These are phyloP conservation scores for Phoma sp. DNA, from an alignment of 2,329 filamentous ascomycete species.

Conservation along the genomic window DNA sequence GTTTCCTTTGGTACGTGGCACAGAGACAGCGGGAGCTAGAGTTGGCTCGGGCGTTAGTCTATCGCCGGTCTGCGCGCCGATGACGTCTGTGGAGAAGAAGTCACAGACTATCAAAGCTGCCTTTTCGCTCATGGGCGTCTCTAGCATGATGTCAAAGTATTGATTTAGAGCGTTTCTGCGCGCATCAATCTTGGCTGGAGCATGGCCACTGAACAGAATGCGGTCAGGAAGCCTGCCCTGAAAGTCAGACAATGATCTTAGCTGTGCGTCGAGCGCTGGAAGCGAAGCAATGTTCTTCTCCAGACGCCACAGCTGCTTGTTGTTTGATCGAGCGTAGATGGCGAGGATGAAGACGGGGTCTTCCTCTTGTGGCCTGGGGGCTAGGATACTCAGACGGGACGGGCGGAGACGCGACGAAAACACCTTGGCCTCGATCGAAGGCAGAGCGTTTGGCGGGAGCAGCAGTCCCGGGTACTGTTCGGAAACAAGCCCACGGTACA, in stretches of 20 bases:
- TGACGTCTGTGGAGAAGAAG: slow-evolving; percentile 76
- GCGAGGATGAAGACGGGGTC: slow-evolving; percentile 94
- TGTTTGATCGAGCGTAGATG: slow-evolving; percentile 76
- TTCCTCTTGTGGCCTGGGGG: slow-evolving; percentile 80
- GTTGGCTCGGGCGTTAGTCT: slow-evolving; percentile 63
- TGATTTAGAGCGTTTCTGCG: slow-evolving; percentile 79
- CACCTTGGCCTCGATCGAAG: slow-evolving; percentile 83
- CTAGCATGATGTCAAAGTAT: slow-evolving; percentile 85
- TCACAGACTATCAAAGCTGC: slow-evolving; percentile 83
- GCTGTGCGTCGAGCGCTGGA: slow-evolving; percentile 77
- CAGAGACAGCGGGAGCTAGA: slow-evolving; percentile 52
- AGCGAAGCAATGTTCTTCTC: slow-evolving; percentile 90
- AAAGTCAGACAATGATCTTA: slow-evolving; percentile 77
- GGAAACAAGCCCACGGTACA: slow-evolving; percentile 79
- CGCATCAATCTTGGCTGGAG: slow-evolving; percentile 90
- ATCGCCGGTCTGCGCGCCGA: slow-evolving; percentile 62
- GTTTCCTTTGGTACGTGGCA: slow-evolving; percentile 63
- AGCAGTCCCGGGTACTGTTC: slow-evolving; percentile 88
- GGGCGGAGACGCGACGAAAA: slow-evolving; percentile 95
- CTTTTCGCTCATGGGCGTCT: slow-evolving; percentile 78
- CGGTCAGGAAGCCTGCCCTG: slow-evolving; percentile 81
- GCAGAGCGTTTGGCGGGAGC: slow-evolving; percentile 85
- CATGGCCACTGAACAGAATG: slow-evolving; percentile 86
- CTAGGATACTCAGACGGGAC: slow-evolving; percentile 83
- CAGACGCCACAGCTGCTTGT: slow-evolving; percentile 85